Evolutionary conservation across 2,329 filamentous ascomycete genomes (phyloP), one percentile per base, ranked within the genome.

Genomic region (Colletotrichum echinochloae): DNA sequence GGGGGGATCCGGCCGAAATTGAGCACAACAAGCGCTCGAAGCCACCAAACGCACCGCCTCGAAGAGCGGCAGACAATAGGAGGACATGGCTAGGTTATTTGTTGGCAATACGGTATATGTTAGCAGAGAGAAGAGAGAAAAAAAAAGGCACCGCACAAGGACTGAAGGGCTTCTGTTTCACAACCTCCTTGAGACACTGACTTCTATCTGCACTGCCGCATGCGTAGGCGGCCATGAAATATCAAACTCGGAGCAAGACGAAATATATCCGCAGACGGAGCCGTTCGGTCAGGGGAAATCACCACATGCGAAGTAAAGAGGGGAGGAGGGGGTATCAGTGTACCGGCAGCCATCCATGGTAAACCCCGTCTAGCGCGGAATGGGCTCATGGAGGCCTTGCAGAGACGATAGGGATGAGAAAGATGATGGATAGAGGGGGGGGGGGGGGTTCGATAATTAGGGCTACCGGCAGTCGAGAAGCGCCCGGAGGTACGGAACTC

Each of bases 401-500:
- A 52, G 41, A 30, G 56, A 41, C 33, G 57, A 12, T 48, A 48
- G 44, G 41, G 44, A 35, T 33, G 28, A 48, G 41, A 59, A 26
- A 30, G 7, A 44, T 44, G 18, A n/a, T n/a, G 41, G 41, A 4
- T n/a, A 46, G 12, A 23, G 5, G n/a, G 44, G 44, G 41, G 41
- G 4, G 8, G 20, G 52, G 12, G 18, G 18, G 37, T 14, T 23
- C 23, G 56, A 48, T 30, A 39, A n/a, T 48, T 44, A 62, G 48
- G 64, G 64, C 51, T 66, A 48, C 67, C 67, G 67, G 67, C 64
- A 70, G 67, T 70, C 67, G 52, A 70, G 57, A 56, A 37, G n/a
- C 33, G 52, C n/a, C 57, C 64, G 67, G 64, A n/a, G 44, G n/a
- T n/a, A 54, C 67, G 67, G 67, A 37, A 67, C 39, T 62, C 64